These are phyloP conservation scores for Colletotrichum trifolii DNA, from an alignment of 2,329 filamentous ascomycete species.

Conservation along the genomic window DNA sequence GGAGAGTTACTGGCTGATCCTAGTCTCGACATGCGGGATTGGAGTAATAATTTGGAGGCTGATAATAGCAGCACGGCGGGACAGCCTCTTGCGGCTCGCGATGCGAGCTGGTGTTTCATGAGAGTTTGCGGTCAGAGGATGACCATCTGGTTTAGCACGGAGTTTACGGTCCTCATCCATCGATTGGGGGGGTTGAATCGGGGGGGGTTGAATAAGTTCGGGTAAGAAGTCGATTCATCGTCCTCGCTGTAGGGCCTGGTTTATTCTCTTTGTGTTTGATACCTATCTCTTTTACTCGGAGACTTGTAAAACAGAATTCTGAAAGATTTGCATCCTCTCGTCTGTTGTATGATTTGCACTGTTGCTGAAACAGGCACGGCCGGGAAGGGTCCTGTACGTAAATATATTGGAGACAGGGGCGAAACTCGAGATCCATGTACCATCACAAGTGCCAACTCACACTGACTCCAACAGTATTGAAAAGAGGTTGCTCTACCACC, in stretches of 20 bases:
- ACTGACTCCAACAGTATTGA: too few species aligned
- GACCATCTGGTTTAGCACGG: slow-evolving; percentile 9
- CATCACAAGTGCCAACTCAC: too few species aligned
- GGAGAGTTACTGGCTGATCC: slow-evolving; percentile 73
- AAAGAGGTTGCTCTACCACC: too few species aligned
- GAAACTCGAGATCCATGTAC: too few species aligned
- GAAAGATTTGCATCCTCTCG: background rate
- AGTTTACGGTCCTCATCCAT: slow-evolving; percentile 10
- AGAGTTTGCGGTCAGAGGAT: slow-evolving; percentile 15
- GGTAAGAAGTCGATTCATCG: background rate
- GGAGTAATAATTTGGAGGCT: background rate
- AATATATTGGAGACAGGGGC: too few species aligned
- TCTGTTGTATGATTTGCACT: too few species aligned
- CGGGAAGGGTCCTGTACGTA: too few species aligned
- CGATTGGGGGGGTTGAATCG: background rate
- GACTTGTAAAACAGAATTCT: slow-evolving; percentile 24
- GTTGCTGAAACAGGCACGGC: too few species aligned
- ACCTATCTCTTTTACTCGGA: slow-evolving; percentile 9
- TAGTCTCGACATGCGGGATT: background rate
- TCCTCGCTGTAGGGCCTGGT: background rate
- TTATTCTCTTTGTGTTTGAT: slow-evolving; percentile 23
- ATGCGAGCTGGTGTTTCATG: slow-evolving; percentile 31
- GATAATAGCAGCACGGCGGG: slow-evolving; percentile 1
- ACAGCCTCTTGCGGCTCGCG: background rate
- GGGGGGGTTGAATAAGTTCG: background rate